Percentiles rank a stretch among this genome's conserved stretches.
phyloP scores from a whole-genome alignment of 208 protist genomes.

The Angomonas deanei region DNA sequence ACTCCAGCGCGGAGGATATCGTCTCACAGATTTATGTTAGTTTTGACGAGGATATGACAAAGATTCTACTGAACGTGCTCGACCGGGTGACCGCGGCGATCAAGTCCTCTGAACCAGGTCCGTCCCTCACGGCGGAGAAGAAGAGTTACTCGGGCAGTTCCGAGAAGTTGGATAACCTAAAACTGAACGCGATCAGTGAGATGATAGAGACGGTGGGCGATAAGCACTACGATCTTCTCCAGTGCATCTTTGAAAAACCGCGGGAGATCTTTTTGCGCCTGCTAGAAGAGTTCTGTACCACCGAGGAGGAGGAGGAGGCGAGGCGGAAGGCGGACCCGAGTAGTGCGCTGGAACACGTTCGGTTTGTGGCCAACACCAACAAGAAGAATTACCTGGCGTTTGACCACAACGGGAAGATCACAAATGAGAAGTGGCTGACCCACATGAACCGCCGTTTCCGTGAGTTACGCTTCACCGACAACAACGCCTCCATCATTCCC shows the following conservation, averaged over 20 bases:
- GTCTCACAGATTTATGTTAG: constrained; percentile 85
- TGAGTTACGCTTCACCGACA: constrained; percentile 71
- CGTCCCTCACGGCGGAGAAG: background rate
- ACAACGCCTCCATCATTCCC: constrained; percentile 62
- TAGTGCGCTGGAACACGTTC: constrained; percentile 21
- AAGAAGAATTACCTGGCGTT: constrained; percentile 11
- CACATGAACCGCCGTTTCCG: constrained; percentile 87
- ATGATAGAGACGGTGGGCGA: constrained; percentile 71
- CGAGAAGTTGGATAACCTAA: constrained; percentile 52
- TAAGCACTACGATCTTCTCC: constrained; percentile 77
- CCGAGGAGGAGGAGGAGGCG: constrained; percentile 51
- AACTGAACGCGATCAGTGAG: constrained; percentile 66
- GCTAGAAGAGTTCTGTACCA: constrained; percentile 85
- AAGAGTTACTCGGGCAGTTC: background rate
- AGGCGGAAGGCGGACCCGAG: constrained; percentile 15
- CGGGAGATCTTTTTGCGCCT: constrained; percentile 81
- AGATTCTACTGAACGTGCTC: constrained; percentile 84
- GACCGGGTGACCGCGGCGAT: constrained; percentile 74
- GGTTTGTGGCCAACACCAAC: constrained; percentile 18
- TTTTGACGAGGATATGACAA: constrained; percentile 87
- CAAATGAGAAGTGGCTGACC: constrained; percentile 68
- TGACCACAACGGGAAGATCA: constrained; percentile 20
- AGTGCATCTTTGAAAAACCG: constrained; percentile 79
- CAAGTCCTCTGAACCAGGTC: constrained; percentile 15
- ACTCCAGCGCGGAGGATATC: constrained; percentile 85